phyloP scores from a whole-genome alignment of 2,329 filamentous ascomycete species.

The Didymella pomorum region DNA sequence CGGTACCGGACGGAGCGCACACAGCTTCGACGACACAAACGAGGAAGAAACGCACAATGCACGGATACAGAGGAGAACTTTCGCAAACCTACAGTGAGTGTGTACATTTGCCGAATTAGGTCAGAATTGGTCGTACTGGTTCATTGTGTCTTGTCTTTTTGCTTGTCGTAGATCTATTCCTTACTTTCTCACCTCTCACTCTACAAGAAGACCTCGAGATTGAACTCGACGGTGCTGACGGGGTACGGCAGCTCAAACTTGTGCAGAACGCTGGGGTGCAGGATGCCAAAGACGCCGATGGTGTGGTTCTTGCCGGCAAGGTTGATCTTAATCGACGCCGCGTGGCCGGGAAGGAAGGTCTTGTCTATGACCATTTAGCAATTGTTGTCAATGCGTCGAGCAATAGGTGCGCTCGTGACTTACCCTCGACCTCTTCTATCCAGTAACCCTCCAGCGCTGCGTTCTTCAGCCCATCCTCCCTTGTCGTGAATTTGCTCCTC shows the following conservation, averaged over 20 bases:
- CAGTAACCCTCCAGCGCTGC: constrained; percentile 78
- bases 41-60: no score
- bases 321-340: constrained; percentile 82
- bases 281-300: constrained; percentile 90
- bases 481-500: constrained; percentile 78
- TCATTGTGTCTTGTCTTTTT: no score
- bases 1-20: no score
- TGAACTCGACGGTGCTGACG: constrained; percentile 92
- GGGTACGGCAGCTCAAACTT: constrained; percentile 94
- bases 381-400: background rate
- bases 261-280: constrained; percentile 91
- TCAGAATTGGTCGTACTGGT: no score
- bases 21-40: no score
- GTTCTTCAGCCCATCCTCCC: constrained; percentile 69
- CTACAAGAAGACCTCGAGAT: constrained; percentile 89
- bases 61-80: no score
- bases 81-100: no score
- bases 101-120: no score
- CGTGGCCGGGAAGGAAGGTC: constrained; percentile 91
- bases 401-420: constrained; percentile 28
- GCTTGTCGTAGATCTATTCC: no score
- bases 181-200: background rate
- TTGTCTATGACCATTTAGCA: constrained; percentile 61
- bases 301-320: constrained; percentile 75
- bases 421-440: constrained; percentile 88